These are phyloP conservation scores for Monosporascus sp. DNA, from an alignment of 2,329 filamentous ascomycete genomes.

Conservation along the genomic window DNA sequence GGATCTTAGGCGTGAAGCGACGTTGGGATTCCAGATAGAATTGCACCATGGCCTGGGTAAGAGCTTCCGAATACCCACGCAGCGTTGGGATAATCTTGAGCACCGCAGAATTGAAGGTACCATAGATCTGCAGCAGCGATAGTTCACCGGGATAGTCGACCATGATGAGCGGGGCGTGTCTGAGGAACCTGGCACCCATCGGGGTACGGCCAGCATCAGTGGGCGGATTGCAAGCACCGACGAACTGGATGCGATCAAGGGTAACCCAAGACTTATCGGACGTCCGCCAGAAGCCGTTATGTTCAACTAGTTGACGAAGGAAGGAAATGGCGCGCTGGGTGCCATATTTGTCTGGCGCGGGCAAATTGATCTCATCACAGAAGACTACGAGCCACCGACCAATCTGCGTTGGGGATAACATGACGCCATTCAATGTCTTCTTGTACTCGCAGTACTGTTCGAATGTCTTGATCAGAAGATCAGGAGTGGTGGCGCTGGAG, in stretches of 20 bases:
- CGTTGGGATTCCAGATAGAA: slow-evolving; percentile 94
- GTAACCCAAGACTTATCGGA: slow-evolving; percentile 98
- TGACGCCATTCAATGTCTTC: slow-evolving; percentile 93
- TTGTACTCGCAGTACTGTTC: slow-evolving; percentile 99
- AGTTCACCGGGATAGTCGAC: slow-evolving; percentile 97
- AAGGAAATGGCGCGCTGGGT: slow-evolving; percentile 98
- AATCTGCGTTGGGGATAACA: slow-evolving; percentile 93
- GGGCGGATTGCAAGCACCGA: slow-evolving; percentile 96
- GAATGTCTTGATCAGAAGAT: slow-evolving; percentile 97
- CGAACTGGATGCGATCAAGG: slow-evolving; percentile 96
- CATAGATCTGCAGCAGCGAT: slow-evolving; percentile 94
- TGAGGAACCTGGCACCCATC: slow-evolving; percentile 86
- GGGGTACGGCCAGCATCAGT: slow-evolving; percentile 96
- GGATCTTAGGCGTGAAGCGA: slow-evolving; percentile 91
- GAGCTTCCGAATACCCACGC: slow-evolving; percentile 88
- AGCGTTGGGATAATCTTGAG: slow-evolving; percentile 94
- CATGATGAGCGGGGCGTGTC: slow-evolving; percentile 98
- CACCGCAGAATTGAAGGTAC: slow-evolving; percentile 93
- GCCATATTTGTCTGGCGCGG: slow-evolving; percentile 93
- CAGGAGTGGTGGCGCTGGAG: slow-evolving; percentile 95
- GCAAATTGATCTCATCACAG: slow-evolving; percentile 99
- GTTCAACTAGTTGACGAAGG: slow-evolving; percentile 92
- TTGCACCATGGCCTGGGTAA: slow-evolving; percentile 96
- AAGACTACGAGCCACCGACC: slow-evolving; percentile 98
- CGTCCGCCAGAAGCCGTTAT: slow-evolving; percentile 98